phyloP scores from a whole-genome alignment of 108 stramenopile species.

The Ochromonas danica region DNA sequence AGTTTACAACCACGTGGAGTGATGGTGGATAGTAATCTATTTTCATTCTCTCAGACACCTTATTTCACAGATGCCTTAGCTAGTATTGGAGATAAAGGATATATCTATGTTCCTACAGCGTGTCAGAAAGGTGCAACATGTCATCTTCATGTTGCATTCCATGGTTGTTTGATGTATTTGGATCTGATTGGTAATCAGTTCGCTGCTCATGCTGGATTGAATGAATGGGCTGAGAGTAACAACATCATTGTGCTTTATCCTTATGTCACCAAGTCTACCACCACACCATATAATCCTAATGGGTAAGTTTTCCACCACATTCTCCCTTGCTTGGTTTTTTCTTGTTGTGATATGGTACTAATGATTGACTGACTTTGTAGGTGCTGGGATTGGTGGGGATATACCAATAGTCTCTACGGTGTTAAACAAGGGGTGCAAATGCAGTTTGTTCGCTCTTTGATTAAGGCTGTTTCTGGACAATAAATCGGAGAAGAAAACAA shows the following conservation, averaged over 20 bases:
- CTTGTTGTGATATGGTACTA: not conserved
- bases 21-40: not conserved
- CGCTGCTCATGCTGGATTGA: constrained; percentile 26
- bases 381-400: constrained; percentile 43
- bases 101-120: constrained; percentile 35
- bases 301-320: not conserved
- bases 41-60: constrained; percentile 1
- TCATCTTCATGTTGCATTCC: constrained; percentile 36
- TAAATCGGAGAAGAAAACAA: too few species aligned
- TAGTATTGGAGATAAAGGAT: not conserved
- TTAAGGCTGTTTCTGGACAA: not conserved
- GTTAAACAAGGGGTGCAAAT: constrained; percentile 31
- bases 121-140: constrained; percentile 16
- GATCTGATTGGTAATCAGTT: constrained; percentile 30
- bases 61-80: not conserved
- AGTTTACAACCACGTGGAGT: not conserved
- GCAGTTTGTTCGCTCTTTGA: not conserved
- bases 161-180: constrained; percentile 26
- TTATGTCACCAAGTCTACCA: constrained; percentile 9
- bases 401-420: not conserved
- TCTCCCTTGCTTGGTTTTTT: not conserved
- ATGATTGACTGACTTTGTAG: not conserved
- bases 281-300: constrained; percentile 33
- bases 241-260: constrained; percentile 38
- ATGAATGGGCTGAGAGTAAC: constrained; percentile 39